Conservation (phyloP, 2,329 filamentous ascomycete species). For the Grosmannia serpens region DNA sequence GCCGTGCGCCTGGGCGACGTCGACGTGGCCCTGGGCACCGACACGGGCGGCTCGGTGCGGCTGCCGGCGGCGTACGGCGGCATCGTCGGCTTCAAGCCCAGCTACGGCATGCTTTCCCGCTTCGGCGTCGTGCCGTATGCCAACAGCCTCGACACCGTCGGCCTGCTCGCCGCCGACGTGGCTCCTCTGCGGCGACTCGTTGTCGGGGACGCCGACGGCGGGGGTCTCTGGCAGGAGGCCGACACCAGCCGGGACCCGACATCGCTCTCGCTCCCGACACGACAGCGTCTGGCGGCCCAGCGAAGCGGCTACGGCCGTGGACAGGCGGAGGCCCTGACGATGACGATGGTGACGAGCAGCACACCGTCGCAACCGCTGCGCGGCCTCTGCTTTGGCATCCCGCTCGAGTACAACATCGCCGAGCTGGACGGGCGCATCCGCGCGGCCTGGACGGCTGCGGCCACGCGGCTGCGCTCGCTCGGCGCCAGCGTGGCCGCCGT, state of each 20-base stretch:
- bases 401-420: constrained; percentile 74
- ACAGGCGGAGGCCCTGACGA: neutral
- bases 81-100: constrained; percentile 78
- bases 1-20: constrained; percentile 55
- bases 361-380: constrained; percentile 3
- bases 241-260: constrained; percentile 61
- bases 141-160: constrained; percentile 86
- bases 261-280: constrained; percentile 45
- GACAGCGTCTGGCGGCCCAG: constrained; percentile 28
- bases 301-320: constrained; percentile 3
- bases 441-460: constrained; percentile 53
- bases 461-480: constrained; percentile 45
- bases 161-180: constrained; percentile 52
- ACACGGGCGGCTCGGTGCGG: constrained; percentile 82
- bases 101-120: constrained; percentile 76
- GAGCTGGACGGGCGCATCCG: constrained; percentile 64
- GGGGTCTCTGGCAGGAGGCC: constrained; percentile 13
- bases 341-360: neutral
- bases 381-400: constrained; percentile 42
- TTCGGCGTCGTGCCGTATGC: constrained; percentile 86
- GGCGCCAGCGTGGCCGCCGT: constrained; percentile 66
- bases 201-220: constrained; percentile 15
- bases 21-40: constrained; percentile 68
- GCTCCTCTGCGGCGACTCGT: constrained; percentile 38
- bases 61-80: constrained; percentile 82